Evolutionary conservation across 2,329 filamentous ascomycete genomes (phyloP).

Genomic region (Diaporthe sp.): DNA sequence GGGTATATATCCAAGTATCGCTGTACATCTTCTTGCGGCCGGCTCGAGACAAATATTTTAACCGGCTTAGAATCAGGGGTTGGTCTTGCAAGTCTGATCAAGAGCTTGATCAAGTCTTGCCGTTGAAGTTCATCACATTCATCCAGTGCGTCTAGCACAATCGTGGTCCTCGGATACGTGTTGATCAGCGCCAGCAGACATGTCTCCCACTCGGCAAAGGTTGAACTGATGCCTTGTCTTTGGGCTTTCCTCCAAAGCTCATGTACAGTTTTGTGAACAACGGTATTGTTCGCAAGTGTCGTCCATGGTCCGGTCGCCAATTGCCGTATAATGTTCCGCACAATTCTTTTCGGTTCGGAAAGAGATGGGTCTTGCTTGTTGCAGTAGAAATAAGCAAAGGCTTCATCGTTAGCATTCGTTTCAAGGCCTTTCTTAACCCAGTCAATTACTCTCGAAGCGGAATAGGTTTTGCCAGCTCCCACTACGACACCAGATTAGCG

Average conservation of each 20-base stretch:
- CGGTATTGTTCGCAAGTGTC: too few relatives aligned
- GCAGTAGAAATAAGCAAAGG: not conserved
- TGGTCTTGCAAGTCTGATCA: not conserved
- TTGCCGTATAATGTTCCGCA: not conserved
- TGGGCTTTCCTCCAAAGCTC: not conserved
- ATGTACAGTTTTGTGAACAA: not conserved
- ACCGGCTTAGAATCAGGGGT: rapidly evolving
- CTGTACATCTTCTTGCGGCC: not conserved
- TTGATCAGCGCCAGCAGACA: not conserved
- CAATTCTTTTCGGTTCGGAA: not conserved
- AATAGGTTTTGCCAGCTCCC: not conserved
- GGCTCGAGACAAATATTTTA: not conserved
- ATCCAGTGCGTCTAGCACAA: not conserved
- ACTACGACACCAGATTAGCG: not conserved
- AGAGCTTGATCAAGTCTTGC: not conserved
- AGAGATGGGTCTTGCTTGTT: not conserved
- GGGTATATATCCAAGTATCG: not conserved
- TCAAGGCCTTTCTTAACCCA: not conserved
- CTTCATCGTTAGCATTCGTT: not conserved
- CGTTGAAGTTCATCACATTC: not conserved
- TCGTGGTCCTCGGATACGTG: not conserved
- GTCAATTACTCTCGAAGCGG: not conserved
- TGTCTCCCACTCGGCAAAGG: not conserved
- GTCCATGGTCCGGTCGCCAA: not conserved
- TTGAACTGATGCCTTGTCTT: not conserved